Percentiles rank a stretch among this genome's conserved stretches.
Evolutionary conservation across 1,139 yeast genomes (phyloP).

Genomic region (Geotrichum candidum): DNA sequence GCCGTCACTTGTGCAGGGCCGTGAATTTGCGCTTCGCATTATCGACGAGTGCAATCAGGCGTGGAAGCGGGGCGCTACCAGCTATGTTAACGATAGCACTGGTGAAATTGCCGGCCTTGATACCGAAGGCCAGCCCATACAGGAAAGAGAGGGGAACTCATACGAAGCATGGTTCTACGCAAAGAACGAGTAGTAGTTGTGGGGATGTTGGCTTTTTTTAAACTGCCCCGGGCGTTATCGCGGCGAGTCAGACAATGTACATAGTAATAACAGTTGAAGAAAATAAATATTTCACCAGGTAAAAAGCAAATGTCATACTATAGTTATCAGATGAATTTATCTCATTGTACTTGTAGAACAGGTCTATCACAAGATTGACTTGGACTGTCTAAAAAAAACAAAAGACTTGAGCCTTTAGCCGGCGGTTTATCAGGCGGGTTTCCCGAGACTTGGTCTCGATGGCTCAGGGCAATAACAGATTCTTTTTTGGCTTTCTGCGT

Average conservation of each 20-base stretch:
- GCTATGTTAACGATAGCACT: slow-evolving; percentile 33
- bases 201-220: background rate
- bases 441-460: too few relatives aligned
- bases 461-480: too few relatives aligned
- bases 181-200: background rate
- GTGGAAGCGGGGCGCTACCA: slow-evolving; percentile 45
- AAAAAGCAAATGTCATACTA: too few relatives aligned
- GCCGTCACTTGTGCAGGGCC: slow-evolving; percentile 40
- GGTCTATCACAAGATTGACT: too few relatives aligned
- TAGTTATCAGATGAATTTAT: too few relatives aligned
- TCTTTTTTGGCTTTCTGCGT: too few relatives aligned
- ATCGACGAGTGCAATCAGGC: slow-evolving; percentile 72
- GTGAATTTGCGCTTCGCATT: slow-evolving; percentile 62
- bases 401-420: too few relatives aligned
- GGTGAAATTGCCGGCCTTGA: slow-evolving; percentile 45
- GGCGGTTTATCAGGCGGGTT: too few relatives aligned
- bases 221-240: background rate
- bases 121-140: slow-evolving; percentile 33
- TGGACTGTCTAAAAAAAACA: too few relatives aligned
- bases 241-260: background rate
- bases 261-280: background rate
- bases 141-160: background rate
- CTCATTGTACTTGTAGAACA: too few relatives aligned
- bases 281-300: background rate
- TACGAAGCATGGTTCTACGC: background rate